Evolutionary conservation across 768 basidiomycete genomes (phyloP), one percentile per base, ranked within the genome.

Genomic region (Pisolithus marmoratus): DNA sequence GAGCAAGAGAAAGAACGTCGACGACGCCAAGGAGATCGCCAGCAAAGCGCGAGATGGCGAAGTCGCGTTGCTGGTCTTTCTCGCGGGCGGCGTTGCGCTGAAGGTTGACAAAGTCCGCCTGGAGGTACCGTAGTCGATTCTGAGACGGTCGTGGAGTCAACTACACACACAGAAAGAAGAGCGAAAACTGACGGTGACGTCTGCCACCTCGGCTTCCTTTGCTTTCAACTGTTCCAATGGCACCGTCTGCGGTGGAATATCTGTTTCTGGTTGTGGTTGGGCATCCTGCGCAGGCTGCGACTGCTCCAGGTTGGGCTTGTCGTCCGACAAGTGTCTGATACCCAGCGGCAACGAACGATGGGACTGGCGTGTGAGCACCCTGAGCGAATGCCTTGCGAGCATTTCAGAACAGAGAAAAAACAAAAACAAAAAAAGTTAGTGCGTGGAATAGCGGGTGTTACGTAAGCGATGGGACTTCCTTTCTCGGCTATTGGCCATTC

Each of bases 41-140:
- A 9, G 96, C 95, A 67, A 99, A 97, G 36, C 82, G 82, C 44
- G 87, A 79, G 65, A 99, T 94, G 53, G 94, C 94, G 71, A 87
- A 97, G 69, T 96, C 92, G 53, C 85, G 83, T 29, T 92, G 89
- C 68, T 94, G 90, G 64, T 89, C 84, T 74, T 89, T 92, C 72
- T 98, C 96, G 54, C 88, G 81, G 26, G 85, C 85, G 49, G 93
- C 80, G 62, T 94, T 92, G 50, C 94, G 88, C 65, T 94, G 93
- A 41, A 96, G 78, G 70, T 98, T 99, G 41, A 95, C 73, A 71
- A 93, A 94, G 73, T 99, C 96, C 60, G 96, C 96, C 65, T 94
- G 87, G 52, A 90, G 77, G 66, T 97, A 96, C 44, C 88, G 85
- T 60, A 96, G 77, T 56, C 93, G 90, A 66, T 84, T 79, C 95